Conservation (phyloP, 1,139 yeast genomes). For the Blastobotrys elegans region DNA sequence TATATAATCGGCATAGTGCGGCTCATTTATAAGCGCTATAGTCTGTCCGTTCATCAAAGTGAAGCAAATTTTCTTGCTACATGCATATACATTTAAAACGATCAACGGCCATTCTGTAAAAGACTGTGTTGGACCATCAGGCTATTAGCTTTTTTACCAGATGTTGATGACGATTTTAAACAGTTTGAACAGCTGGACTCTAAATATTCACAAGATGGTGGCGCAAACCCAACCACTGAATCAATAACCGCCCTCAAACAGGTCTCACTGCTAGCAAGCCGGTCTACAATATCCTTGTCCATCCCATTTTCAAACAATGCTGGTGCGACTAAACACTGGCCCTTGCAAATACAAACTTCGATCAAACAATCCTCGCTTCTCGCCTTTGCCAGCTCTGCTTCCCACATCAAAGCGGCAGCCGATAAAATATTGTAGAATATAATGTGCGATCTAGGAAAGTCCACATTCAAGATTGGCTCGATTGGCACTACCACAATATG, state of each 20-base stretch:
- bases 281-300: not conserved
- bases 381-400: not conserved
- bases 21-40: too few species aligned
- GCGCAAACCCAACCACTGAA: not conserved
- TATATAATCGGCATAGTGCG: too few species aligned
- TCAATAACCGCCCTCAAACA: not conserved
- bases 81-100: too few species aligned
- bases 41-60: too few species aligned
- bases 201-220: not conserved
- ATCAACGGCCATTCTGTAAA: too few species aligned
- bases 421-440: slow-evolving; percentile 1
- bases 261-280: not conserved
- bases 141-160: too few species aligned
- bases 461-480: not conserved
- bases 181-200: not conserved
- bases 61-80: too few species aligned
- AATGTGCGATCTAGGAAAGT: not conserved
- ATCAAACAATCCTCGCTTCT: not conserved
- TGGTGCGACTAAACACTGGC: not conserved
- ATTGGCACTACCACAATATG: not conserved
- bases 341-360: not conserved
- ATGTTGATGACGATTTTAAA: not conserved
- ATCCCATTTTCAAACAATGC: not conserved
- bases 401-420: not conserved
- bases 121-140: too few species aligned